A percentile compares a stretch with the other conserved stretches of the same genome.
phyloP scores from a whole-genome alignment of 768 basidiomycete genomes.

The Hypsizygus marmoreus region DNA sequence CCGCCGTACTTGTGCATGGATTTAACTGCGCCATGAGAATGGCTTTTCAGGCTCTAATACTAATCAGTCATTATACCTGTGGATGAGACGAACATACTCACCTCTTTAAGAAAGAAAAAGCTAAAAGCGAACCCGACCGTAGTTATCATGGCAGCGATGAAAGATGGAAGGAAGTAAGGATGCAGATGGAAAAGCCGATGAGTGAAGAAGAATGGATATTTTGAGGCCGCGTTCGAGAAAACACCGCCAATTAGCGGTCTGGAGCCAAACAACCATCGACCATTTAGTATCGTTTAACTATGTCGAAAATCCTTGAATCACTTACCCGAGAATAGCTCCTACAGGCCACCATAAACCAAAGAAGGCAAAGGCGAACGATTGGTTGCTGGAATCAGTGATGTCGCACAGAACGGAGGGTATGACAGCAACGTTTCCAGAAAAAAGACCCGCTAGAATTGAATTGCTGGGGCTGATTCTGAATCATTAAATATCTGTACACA shows the following conservation, averaged over 20 bases:
- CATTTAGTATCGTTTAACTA: too few species aligned
- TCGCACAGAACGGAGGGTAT: slow-evolving; percentile 63
- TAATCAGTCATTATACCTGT: not conserved
- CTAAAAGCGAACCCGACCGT: slow-evolving; percentile 40
- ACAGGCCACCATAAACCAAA: slow-evolving; percentile 61
- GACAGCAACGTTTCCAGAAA: slow-evolving; percentile 62
- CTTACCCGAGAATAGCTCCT: slow-evolving; percentile 57
- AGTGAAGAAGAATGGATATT: slow-evolving; percentile 46
- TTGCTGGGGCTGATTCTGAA: slow-evolving; percentile 1
- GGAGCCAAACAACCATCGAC: slow-evolving; percentile 4
- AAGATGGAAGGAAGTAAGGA: slow-evolving; percentile 64
- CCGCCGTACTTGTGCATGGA: not conserved
- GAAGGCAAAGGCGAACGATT: slow-evolving; percentile 55
- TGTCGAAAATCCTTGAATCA: slow-evolving; percentile 11
- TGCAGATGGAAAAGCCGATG: slow-evolving; percentile 44
- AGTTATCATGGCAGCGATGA: slow-evolving; percentile 43
- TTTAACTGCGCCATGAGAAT: too few species aligned
- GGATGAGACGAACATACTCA: slow-evolving; percentile 21
- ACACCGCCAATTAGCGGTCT: slow-evolving; percentile 64
- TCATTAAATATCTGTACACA: slow-evolving; percentile 19
- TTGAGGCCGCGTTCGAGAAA: slow-evolving; percentile 53
- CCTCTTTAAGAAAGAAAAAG: slow-evolving; percentile 56
- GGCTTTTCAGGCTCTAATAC: slow-evolving; percentile 1
- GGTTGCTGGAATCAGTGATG: slow-evolving; percentile 60
- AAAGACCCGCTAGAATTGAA: slow-evolving; percentile 50